Percentiles rank a stretch among this genome's conserved stretches.
These are phyloP conservation scores for Phyllosticta paracitricarpa DNA, from an alignment of 2,329 filamentous ascomycete genomes.

Conservation along the genomic window DNA sequence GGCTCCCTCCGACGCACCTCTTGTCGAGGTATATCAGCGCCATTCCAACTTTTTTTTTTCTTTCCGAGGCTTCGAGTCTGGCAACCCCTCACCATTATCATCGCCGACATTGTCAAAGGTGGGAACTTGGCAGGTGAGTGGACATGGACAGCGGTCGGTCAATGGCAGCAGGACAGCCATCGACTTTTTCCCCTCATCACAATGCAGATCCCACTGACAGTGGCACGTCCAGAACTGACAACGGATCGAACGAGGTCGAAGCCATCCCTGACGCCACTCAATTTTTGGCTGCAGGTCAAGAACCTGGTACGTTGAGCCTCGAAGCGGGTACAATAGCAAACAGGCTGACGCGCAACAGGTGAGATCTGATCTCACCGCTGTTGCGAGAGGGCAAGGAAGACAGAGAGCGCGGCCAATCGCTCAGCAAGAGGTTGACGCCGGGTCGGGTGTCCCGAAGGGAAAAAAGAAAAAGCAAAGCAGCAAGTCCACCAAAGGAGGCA, in stretches of 20 bases:
- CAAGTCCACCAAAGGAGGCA: not conserved
- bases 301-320: conserved; percentile 10
- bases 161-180: not conserved
- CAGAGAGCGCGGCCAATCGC: not conserved
- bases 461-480: conserved; percentile 10
- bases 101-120: not conserved
- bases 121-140: not conserved
- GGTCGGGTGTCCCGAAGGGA: conserved; percentile 7
- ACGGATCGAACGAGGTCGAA: conserved; percentile 1
- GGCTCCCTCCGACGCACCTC: not conserved
- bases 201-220: conserved; percentile 7
- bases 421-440: conserved; percentile 10
- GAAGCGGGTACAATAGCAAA: conserved; percentile 1
- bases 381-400: conserved; percentile 3
- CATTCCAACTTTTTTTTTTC: not conserved
- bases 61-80: too few species aligned
- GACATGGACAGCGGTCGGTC: not conserved
- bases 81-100: not conserved
- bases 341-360: conserved; percentile 6
- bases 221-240: not conserved
- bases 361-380: conserved; percentile 10
- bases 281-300: conserved; percentile 11
- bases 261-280: conserved; percentile 9
- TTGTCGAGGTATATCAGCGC: conserved; percentile 8
- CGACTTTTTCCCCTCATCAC: too few species aligned